phyloP scores from a whole-genome alignment of 2,329 filamentous ascomycete species.

The Ophiosphaerella herpotricha region DNA sequence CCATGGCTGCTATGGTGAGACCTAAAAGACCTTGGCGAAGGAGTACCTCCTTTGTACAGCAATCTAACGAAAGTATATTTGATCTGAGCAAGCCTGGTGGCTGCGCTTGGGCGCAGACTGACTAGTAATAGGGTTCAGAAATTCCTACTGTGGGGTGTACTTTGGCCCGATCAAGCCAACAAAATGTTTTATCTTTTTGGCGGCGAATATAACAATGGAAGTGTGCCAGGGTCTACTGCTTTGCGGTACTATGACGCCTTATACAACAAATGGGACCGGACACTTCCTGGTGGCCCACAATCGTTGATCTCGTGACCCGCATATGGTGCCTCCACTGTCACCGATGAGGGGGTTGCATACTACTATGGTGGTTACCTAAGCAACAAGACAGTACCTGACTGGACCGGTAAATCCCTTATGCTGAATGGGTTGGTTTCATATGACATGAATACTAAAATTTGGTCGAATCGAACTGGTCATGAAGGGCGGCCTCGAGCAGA shows the following conservation, averaged over 20 bases:
- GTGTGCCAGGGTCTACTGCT: slow-evolving; percentile 41
- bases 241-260: slow-evolving; percentile 62
- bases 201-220: slow-evolving; percentile 53
- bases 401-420: slow-evolving; percentile 33
- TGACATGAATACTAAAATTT: slow-evolving; percentile 56
- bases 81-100: neutral
- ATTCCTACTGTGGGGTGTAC: slow-evolving; percentile 54
- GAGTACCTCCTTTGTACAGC: neutral
- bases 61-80: neutral
- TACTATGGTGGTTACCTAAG: slow-evolving; percentile 66
- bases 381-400: slow-evolving; percentile 50
- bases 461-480: slow-evolving; percentile 53
- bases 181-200: slow-evolving; percentile 66
- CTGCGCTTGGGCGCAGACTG: slow-evolving; percentile 48
- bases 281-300: slow-evolving; percentile 28
- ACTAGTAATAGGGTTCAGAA: slow-evolving; percentile 56
- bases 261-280: slow-evolving; percentile 59
- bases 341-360: slow-evolving; percentile 49
- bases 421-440: slow-evolving; percentile 58
- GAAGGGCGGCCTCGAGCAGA: slow-evolving; percentile 61
- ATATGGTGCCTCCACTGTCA: slow-evolving; percentile 16
- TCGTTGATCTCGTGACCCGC: slow-evolving; percentile 16
- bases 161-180: slow-evolving; percentile 65
- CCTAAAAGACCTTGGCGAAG: slow-evolving; percentile 38
- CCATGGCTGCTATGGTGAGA: slow-evolving; percentile 60